Evolutionary conservation across 441 rosid species (phyloP), one percentile per base, ranked within the genome.

Genomic region (Euphorbia neoarborescens): DNA sequence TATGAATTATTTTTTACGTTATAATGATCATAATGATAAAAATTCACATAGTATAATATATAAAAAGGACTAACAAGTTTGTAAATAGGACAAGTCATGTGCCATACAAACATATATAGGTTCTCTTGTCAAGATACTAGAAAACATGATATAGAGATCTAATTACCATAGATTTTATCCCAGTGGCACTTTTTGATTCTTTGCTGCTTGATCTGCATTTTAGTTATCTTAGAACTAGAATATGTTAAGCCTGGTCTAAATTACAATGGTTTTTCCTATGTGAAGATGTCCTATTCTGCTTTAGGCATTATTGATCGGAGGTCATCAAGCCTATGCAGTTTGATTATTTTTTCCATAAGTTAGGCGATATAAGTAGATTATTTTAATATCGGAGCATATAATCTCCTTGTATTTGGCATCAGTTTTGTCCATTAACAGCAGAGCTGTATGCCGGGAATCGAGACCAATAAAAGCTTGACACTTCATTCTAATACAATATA

Each of bases 1-100:
- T 94, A 78, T 71, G 76, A 54, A n/a, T n/a, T 37, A 76, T 35
- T 13, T 34, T 40, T 17, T n/a, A n/a, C n/a, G 34, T 69, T 35
- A 66, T 42, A 65, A 57, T 71, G 38, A 51, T 10, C 32, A 42
- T 24, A 24, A 30, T 65, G 51, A 32, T 54, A 46, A 53, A 37
- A 30, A n/a, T 27, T 70, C 53, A 19, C 19, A 0, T 30, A 54
- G 28, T n/a, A 51, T 60, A 14, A 34, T 32, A 46, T 27, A n/a
- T 61, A 57, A 58, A 78, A 71, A 27, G 30, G n/a, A 35, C n/a
- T 30, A 9, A 59, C 4, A 27, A 35, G 20, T 25, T 32, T 20
- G 48, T 25, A 24, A 15, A 3, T 40, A 2, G 65, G 61, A 72
- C 22, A 57, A 56, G 19, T 53, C 42, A 24, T 25, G 30, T 35